phyloP scores from a whole-genome alignment of 768 basidiomycete species.

The Rhodocollybia butyracea region DNA sequence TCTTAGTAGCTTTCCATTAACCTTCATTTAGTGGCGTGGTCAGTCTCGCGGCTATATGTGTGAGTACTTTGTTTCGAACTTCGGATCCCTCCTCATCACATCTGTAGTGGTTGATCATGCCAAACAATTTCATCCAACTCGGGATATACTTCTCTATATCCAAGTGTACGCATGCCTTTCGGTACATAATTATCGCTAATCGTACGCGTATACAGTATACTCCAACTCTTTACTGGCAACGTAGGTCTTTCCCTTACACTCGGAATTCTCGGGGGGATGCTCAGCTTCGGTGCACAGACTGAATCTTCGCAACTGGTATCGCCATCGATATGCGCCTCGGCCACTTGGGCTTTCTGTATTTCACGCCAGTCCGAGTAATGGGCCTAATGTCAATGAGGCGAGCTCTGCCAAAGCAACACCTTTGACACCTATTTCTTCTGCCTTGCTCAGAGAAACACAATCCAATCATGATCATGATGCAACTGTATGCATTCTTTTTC shows the following conservation, averaged over 20 bases:
- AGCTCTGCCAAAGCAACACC: no score
- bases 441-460: no score
- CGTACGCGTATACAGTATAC: not conserved
- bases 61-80: not conserved
- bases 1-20: not conserved
- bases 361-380: not conserved
- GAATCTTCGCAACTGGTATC: slow-evolving; percentile 15
- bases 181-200: not conserved
- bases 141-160: slow-evolving; percentile 11
- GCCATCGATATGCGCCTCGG: slow-evolving; percentile 11
- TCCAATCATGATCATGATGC: no score
- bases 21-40: slow-evolving; percentile 8
- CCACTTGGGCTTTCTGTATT: slow-evolving; percentile 8
- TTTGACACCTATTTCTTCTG: no score
- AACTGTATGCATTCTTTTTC: no score
- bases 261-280: no score
- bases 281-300: slow-evolving; percentile 1
- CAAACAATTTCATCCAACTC: slow-evolving; percentile 12
- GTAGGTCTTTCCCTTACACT: not conserved
- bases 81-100: not conserved
- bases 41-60: slow-evolving; percentile 8
- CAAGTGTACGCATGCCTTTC: slow-evolving; percentile 4
- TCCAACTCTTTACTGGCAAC: slow-evolving; percentile 13
- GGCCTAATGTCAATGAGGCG: not conserved
- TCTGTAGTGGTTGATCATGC: slow-evolving; percentile 12